Conservation (phyloP, 192 early-diverging fungal species). For the Gryganskiella cystojenkinii region DNA sequence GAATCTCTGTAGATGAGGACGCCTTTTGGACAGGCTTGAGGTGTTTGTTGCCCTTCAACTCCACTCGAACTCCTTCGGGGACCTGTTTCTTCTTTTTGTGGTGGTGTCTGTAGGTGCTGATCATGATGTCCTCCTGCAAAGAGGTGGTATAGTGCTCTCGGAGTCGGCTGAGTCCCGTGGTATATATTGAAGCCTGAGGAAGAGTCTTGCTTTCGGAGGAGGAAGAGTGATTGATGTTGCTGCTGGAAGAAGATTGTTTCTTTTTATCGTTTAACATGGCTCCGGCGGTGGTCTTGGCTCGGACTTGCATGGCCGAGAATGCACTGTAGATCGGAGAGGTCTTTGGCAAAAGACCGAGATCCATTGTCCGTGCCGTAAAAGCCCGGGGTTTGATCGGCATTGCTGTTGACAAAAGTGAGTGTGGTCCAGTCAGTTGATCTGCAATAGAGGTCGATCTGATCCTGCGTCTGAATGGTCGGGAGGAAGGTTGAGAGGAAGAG, state of each 20-base stretch:
- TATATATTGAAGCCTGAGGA: slow-evolving; percentile 31
- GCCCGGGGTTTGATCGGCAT: slow-evolving; percentile 21
- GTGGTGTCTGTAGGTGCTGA: slow-evolving; percentile 78
- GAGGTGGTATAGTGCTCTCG: slow-evolving; percentile 79
- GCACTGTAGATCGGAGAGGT: slow-evolving; percentile 38
- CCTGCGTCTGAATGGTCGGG: too few relatives aligned
- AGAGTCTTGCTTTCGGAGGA: slow-evolving; percentile 3
- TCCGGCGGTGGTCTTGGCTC: slow-evolving; percentile 16
- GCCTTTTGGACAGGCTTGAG: slow-evolving; percentile 67
- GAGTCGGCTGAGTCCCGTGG: slow-evolving; percentile 65
- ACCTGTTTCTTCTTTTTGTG: slow-evolving; percentile 51
- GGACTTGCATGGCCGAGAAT: slow-evolving; percentile 22
- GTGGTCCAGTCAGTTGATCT: too few relatives aligned
- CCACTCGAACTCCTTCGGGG: slow-evolving; percentile 45
- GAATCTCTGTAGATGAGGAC: slow-evolving; percentile 70
- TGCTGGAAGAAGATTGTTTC: slow-evolving; percentile 8
- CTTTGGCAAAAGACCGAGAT: slow-evolving; percentile 39
- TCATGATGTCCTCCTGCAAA: slow-evolving; percentile 79
- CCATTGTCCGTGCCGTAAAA: slow-evolving; percentile 6
- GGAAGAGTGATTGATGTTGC: not conserved
- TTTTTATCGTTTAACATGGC: slow-evolving; percentile 10
- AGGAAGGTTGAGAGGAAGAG: too few relatives aligned
- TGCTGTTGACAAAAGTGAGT: not conserved
- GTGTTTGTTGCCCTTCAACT: slow-evolving; percentile 55
- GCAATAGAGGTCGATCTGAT: too few relatives aligned